Base-by-base conservation (phyloP, 495 filamentous ascomycete genomes). In the Gamarada debralockiae region DNA sequence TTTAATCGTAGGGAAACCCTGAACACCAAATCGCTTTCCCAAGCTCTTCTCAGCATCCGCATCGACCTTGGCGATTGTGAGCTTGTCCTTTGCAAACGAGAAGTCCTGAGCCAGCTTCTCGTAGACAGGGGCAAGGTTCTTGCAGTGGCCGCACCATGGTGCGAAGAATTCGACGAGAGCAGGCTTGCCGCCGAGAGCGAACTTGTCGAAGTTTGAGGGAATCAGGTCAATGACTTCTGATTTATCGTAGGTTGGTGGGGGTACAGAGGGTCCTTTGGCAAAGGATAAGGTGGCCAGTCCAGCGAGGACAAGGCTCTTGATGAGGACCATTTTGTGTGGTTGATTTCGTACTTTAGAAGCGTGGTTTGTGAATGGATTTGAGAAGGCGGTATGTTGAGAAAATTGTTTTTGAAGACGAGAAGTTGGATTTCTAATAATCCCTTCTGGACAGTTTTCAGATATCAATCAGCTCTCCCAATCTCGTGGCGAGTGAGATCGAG, bases 91-190 rank as follows among this genome's bases (percentile, higher is more conserved):
- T 57, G 83, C 81, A 56, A 78, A 82, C 34, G 83, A 81, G 66
- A 88, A 91, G 46, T 72, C 73, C 29, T 77, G 68, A 46, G 83
- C 92, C n/a, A 98, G 82, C 69, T 98, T 87, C 68, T 98, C 93
- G 69, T 93, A 98, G 48, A 93, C 74, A 36, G 93, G 93, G 18
- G 92, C 95, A 9, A 98, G 87, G 55, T 72, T 96, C 77, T 97
- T 97, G 87, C 93, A 98, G 80, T 98, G 90, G 41, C 95, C 95
- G 70, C 95, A 98, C 93, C 93, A 98, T 52, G 93, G 93, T 42
- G 93, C 93, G 70, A 97, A 98, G 80, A 98, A 98, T 67, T 98
- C 93, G 54, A 98, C 93, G 31, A 98, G 82, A 0, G 95, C 90
- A 24, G 95, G 95, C 75, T 96, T 97, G 66, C 90, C 90, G 49